Evolutionary conservation across 192 early-diverging fungal species (phyloP).

Genomic region (Spinellus fusiger): DNA sequence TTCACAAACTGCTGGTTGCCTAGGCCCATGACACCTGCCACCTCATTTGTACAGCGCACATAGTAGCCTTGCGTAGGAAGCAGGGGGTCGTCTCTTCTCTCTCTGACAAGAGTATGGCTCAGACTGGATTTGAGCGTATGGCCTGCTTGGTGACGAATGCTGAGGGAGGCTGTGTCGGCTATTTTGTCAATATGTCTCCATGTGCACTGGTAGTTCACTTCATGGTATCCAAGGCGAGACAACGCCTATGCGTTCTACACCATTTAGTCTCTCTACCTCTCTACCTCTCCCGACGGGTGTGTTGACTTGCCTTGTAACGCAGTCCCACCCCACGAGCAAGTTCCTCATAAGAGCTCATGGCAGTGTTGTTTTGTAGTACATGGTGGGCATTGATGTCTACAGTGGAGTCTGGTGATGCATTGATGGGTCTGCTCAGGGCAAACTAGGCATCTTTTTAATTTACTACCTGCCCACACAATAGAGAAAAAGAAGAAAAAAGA

Average conservation of each 20-base stretch:
- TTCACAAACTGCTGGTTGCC: slow-evolving; percentile 73
- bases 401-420: slow-evolving; percentile 61
- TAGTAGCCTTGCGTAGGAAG: slow-evolving; percentile 73
- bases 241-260: slow-evolving; percentile 27
- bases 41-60: slow-evolving; percentile 49
- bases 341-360: slow-evolving; percentile 73
- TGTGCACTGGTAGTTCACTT: slow-evolving; percentile 57
- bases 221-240: slow-evolving; percentile 52
- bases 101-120: slow-evolving; percentile 56
- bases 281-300: not conserved
- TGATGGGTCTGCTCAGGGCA: slow-evolving; percentile 57
- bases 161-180: slow-evolving; percentile 51
- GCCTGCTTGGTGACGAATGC: slow-evolving; percentile 31
- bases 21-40: slow-evolving; percentile 71
- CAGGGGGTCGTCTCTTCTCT: slow-evolving; percentile 74
- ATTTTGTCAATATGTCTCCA: slow-evolving; percentile 79
- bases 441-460: slow-evolving; percentile 39
- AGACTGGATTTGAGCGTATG: slow-evolving; percentile 74
- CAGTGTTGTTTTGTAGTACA: slow-evolving; percentile 53
- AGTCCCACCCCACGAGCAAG: slow-evolving; percentile 50
- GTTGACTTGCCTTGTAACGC: slow-evolving; percentile 45
- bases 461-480: not conserved
- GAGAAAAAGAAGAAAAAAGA: not conserved
- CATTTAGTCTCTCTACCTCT: not conserved
- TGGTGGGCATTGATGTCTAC: slow-evolving; percentile 64